Base-by-base conservation (phyloP, 2,329 filamentous ascomycete species). In the Domatiomyces catenatus region DNA sequence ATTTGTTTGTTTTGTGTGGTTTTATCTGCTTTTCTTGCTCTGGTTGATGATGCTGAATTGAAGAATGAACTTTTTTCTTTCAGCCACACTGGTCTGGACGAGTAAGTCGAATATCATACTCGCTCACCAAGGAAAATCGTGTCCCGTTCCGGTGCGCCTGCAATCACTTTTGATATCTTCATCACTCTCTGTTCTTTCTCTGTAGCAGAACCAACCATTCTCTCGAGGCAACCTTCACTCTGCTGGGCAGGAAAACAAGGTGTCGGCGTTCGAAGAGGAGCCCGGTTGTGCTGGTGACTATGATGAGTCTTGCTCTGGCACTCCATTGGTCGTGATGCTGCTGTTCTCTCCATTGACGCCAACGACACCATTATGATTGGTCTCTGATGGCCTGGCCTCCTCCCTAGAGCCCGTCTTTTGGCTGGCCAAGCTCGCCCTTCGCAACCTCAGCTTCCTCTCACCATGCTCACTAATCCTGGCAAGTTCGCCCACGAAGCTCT, bases 401-500 rank as follows among this genome's bases (percentile, higher is more conserved):
- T 12, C 32, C 8, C 12, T 15, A 5, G 32, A 39, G 32, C 32
- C 10, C 2, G 32, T 15, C 32, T 39, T 39, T 39, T 39, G 32
- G 32, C 26, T 24, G 12, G 45, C 45, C 22, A 56, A 24, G 18
- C 54, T 56, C 10, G 56, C 54, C 42, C 55, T 50, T 15, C 62
- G 58, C 22, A 70, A 62, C 53, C 66, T 68, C 50, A 75, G 58
- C 58, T 75, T 74, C 64, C 70, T 69, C 60, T 74, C 72, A 8
- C 70, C 67, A 44, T 71, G 69, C 51, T 69, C 68, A 17, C 75
- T 77, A 57, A 81, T 78, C 54, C 75, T 71, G 6, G 70, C 79
- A 56, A 96, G 75, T 67, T 95, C 90, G 10, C 79, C 78, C 48
- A 95, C 88, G 64, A 96, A 96, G 58, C 84, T 89, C 65, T 89